Conservation (phyloP, 176 grass and related monocot genomes). For the Musa troglodytarum region DNA sequence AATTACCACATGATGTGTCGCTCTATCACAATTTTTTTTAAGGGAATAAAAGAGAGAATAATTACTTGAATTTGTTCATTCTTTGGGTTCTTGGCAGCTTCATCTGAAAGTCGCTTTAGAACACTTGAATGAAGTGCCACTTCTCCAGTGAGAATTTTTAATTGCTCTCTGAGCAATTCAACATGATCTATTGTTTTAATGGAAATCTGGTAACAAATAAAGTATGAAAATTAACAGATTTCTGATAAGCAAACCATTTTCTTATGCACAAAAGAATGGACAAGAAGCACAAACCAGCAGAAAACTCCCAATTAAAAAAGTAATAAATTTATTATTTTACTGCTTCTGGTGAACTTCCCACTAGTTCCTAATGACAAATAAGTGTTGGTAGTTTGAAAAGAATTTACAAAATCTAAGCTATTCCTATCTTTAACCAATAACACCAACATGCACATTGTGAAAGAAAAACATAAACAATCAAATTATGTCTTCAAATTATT, state of each 20-base stretch:
- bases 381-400: too few relatives aligned
- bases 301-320: not conserved
- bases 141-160: slow-evolving; percentile 94
- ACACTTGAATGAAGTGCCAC: slow-evolving; percentile 89
- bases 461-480: not conserved
- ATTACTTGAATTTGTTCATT: slow-evolving; percentile 83
- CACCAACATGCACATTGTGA: not conserved
- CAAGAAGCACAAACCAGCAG: not conserved
- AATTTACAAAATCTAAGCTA: not conserved
- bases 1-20: not conserved
- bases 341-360: too few relatives aligned
- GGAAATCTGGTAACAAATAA: slow-evolving; percentile 45
- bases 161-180: slow-evolving; percentile 86
- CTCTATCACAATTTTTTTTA: not conserved
- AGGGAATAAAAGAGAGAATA: slow-evolving; percentile 5
- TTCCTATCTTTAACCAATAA: not conserved
- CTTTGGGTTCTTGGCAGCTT: slow-evolving; percentile 59
- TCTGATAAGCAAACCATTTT: too few relatives aligned
- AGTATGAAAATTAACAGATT: not conserved
- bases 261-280: too few relatives aligned
- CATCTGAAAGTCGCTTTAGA: slow-evolving; percentile 72
- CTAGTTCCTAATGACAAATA: too few relatives aligned
- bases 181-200: slow-evolving; percentile 89
- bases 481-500: too few relatives aligned
- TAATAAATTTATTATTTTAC: too few relatives aligned